Evolutionary conservation across 495 filamentous ascomycete species (phyloP), one percentile per base, ranked within the genome.

Genomic region (Immersiella caudata): DNA sequence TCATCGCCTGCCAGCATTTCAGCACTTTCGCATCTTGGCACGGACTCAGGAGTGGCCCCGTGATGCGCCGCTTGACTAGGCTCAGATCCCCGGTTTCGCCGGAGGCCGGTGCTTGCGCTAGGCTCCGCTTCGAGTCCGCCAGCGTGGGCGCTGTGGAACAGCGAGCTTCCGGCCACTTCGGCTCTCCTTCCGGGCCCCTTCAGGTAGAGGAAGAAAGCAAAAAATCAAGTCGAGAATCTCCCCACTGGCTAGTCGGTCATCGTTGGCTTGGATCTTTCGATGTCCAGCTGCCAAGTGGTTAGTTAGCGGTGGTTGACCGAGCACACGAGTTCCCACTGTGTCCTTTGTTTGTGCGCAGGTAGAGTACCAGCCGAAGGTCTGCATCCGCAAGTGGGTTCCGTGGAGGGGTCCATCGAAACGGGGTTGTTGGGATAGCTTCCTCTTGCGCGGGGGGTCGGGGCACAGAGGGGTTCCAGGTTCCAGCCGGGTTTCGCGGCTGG

Each of bases 31-130:
- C 60, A 49, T 25, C 60, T 50, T 62, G 60, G 60, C 60, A 20
- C 12, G 1, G 24, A 33, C 26, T 26, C 14, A 25, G 46, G 25
- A 26, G 25, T 66, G 69, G 35, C 73, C 73, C 68, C 73, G 71
- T 75, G 73, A 75, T 70, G 64, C 64, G 66, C 69, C 63, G 16
- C 59, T 64, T 65, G 65, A 71, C 67, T 72, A 55, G 69, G 62
- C 14, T n/a, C 26, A 50, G 49, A 58, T 59, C 66, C 70, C 70
- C 24, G 26, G 58, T 29, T 8, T 62, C n/a, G 40, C 46, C 60
- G 56, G 49, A 26, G 22, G 57, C 26, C 29, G 57, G 57, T 16
- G 57, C 52, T 60, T 49, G 62, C 69, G 62, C 71, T 68, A 67
- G 40, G 40, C 40, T 46, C 40, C 40, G 40, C 40, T 46, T 33